Evolutionary conservation across 495 filamentous ascomycete species (phyloP).

Genomic region (Aspergillus coremiiformis): DNA sequence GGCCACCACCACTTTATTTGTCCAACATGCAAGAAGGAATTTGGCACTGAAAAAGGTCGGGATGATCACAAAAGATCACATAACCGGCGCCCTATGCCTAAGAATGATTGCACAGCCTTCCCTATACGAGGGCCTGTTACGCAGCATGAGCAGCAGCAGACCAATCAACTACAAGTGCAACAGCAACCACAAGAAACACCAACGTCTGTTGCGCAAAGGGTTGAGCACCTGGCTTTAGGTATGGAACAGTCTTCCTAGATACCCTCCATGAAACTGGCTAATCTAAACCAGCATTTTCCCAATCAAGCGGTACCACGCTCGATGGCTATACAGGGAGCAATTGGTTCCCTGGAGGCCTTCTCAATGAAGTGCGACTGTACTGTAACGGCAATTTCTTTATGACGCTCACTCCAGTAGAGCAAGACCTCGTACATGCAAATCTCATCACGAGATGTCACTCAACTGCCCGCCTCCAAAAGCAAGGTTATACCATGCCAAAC

Average conservation of each 20-base stretch:
- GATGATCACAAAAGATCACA: background rate
- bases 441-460: background rate
- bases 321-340: background rate
- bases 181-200: background rate
- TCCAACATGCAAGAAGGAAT: background rate
- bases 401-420: background rate
- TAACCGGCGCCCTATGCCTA: background rate
- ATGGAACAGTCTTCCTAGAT: background rate
- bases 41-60: background rate
- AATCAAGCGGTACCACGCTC: background rate
- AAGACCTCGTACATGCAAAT: background rate
- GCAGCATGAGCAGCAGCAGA: background rate
- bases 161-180: background rate
- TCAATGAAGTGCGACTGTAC: background rate
- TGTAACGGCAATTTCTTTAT: background rate
- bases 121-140: background rate
- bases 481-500: background rate
- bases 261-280: background rate
- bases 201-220: too few relatives aligned
- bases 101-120: background rate
- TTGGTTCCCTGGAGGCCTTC: background rate
- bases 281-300: background rate
- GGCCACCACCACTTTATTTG: background rate
- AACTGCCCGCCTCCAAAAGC: background rate
- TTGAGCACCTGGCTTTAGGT: background rate